These are phyloP conservation scores for Sphagnum fallax DNA, from an alignment of 228 moss, liverwort and hornwort genomes.

Conservation along the genomic window DNA sequence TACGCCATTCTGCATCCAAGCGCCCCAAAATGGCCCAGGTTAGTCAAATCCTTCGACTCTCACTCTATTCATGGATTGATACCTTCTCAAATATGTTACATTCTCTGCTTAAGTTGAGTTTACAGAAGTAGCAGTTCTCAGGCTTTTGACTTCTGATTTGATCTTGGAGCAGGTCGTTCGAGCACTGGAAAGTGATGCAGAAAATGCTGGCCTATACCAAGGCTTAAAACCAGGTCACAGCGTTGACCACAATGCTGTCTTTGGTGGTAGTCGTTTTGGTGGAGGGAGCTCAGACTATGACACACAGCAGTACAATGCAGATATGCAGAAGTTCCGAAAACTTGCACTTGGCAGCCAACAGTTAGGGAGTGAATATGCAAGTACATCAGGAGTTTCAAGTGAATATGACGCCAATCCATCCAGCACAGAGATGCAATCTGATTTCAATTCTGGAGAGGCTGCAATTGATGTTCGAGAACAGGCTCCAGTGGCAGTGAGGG, in stretches of 20 bases:
- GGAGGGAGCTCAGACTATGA: slow-evolving; percentile 51
- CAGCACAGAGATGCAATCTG: slow-evolving; percentile 20
- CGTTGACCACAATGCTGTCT: slow-evolving; percentile 52
- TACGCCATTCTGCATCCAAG: slow-evolving; percentile 79
- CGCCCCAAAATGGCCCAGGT: slow-evolving; percentile 91
- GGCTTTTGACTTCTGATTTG: too few species aligned
- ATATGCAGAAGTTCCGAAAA: slow-evolving; percentile 47
- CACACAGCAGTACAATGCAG: slow-evolving; percentile 60
- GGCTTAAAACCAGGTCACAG: slow-evolving; percentile 65
- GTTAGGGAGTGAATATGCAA: slow-evolving; percentile 54
- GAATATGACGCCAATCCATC: slow-evolving; percentile 45
- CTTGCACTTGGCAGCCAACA: slow-evolving; percentile 21
- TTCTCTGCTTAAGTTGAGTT: too few species aligned
- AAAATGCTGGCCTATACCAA: slow-evolving; percentile 61
- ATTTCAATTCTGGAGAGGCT: slow-evolving; percentile 26
- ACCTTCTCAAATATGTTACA: too few species aligned
- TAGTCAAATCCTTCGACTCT: not conserved
- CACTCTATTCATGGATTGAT: too few species aligned
- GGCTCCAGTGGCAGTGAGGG: slow-evolving; percentile 28
- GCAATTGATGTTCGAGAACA: slow-evolving; percentile 27
- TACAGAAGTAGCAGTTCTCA: too few species aligned
- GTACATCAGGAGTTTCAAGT: slow-evolving; percentile 22
- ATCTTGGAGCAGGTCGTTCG: slow-evolving; percentile 54
- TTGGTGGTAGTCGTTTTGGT: slow-evolving; percentile 31
- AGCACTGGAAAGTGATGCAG: slow-evolving; percentile 71